phyloP scores from a whole-genome alignment of 352 stramenopile genomes.

The Pythium diclinum region DNA sequence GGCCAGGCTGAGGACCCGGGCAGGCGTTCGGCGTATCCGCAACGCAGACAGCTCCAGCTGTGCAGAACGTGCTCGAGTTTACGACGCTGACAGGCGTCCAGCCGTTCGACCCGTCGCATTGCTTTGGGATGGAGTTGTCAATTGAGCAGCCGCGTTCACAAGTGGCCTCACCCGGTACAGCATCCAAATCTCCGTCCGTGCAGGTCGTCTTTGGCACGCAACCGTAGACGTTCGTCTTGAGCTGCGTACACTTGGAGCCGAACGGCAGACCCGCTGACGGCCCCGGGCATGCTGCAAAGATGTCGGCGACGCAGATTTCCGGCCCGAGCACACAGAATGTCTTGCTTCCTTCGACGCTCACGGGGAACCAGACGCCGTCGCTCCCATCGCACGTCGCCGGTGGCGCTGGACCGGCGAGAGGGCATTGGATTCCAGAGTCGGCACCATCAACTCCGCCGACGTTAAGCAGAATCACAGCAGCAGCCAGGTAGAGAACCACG shows the following conservation, averaged over 20 bases:
- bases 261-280: slow-evolving; percentile 17
- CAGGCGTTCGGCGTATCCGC: slow-evolving; percentile 8
- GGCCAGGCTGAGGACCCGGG: slow-evolving; percentile 13
- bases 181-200: slow-evolving; percentile 7
- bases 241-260: slow-evolving; percentile 22
- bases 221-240: slow-evolving; percentile 22
- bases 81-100: slow-evolving; percentile 22
- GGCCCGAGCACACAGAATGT: slow-evolving; percentile 25
- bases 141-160: slow-evolving; percentile 19
- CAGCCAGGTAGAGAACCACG: neutral
- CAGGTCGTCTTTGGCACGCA: slow-evolving; percentile 27
- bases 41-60: slow-evolving; percentile 8
- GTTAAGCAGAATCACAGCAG: neutral
- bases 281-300: slow-evolving; percentile 21
- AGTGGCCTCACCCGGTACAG: neutral
- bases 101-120: slow-evolving; percentile 15
- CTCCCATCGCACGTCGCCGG: slow-evolving; percentile 16
- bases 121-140: slow-evolving; percentile 7
- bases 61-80: slow-evolving; percentile 10
- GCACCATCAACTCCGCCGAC: neutral
- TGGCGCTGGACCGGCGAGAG: neutral
- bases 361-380: slow-evolving; percentile 25
- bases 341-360: slow-evolving; percentile 23
- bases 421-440: neutral
- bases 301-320: slow-evolving; percentile 21